These are phyloP conservation scores for Leptodermis oblonga DNA, from an alignment of 257 asterid species.

Conservation along the genomic window DNA sequence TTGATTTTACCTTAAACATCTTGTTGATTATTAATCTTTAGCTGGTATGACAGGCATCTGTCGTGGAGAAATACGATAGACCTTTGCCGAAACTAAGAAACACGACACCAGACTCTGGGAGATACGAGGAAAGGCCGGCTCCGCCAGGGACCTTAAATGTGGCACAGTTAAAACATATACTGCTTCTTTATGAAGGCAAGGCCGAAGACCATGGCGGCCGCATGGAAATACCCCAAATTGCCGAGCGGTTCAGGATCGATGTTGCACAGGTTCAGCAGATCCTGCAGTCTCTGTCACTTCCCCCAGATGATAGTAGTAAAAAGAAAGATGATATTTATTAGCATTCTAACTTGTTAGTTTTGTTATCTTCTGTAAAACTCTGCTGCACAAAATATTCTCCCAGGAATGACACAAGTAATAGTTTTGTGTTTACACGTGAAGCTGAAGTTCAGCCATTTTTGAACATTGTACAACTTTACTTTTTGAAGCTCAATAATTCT, in stretches of 20 bases:
- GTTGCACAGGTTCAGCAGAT: slow-evolving; percentile 60
- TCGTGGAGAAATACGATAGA: slow-evolving; percentile 62
- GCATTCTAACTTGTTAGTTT: neutral
- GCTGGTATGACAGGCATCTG: slow-evolving; percentile 55
- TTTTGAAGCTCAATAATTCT: neutral
- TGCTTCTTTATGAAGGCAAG: slow-evolving; percentile 74
- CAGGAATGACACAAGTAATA: neutral
- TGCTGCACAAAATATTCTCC: neutral
- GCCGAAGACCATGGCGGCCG: slow-evolving; percentile 58
- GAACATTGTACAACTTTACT: neutral
- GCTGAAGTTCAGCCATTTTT: neutral
- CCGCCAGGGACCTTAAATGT: slow-evolving; percentile 81
- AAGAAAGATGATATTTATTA: slow-evolving; percentile 25
- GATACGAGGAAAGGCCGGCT: slow-evolving; percentile 68
- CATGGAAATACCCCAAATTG: slow-evolving; percentile 54
- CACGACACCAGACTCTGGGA: slow-evolving; percentile 53
- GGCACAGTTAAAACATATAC: slow-evolving; percentile 60
- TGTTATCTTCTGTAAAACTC: neutral
- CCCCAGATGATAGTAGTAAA: slow-evolving; percentile 50
- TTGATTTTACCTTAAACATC: neutral
- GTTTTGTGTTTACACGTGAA: neutral
- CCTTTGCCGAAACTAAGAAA: slow-evolving; percentile 82
- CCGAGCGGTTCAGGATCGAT: slow-evolving; percentile 52
- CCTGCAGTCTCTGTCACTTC: slow-evolving; percentile 58
- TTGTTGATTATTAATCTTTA: slow-evolving; percentile 2